Evolutionary conservation across 192 early-diverging fungal genomes (phyloP).

Genomic region (Dissophora globulifera): DNA sequence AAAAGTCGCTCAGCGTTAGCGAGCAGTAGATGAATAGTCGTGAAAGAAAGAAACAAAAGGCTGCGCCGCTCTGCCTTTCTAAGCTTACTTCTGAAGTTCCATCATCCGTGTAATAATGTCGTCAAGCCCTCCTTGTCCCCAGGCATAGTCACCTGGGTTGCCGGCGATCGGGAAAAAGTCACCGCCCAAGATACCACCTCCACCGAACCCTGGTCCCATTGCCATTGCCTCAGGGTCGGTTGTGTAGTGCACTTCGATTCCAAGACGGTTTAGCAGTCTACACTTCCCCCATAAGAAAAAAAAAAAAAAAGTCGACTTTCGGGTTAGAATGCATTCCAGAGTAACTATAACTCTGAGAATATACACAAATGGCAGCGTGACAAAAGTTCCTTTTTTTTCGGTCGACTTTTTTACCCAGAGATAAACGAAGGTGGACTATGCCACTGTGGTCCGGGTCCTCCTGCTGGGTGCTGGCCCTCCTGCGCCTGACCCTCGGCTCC

Average conservation of each 20-base stretch:
- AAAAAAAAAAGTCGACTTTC: too few relatives aligned
- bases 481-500: too few relatives aligned
- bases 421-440: conserved; percentile 27
- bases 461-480: not conserved
- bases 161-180: conserved; percentile 46
- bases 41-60: not conserved
- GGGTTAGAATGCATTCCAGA: too few relatives aligned
- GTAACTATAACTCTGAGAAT: too few relatives aligned
- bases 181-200: conserved; percentile 6
- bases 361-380: too few relatives aligned
- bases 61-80: not conserved
- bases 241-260: conserved; percentile 32
- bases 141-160: conserved; percentile 86
- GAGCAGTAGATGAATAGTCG: conserved; percentile 14
- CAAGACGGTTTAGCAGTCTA: conserved; percentile 29
- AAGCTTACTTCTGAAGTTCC: conserved; percentile 76
- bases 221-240: conserved; percentile 27
- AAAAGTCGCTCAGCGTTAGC: too few relatives aligned
- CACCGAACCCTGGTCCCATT: conserved; percentile 19
- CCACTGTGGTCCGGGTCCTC: conserved; percentile 12
- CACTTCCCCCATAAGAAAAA: too few relatives aligned
- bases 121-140: conserved; percentile 84
- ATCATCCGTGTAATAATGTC: conserved; percentile 89
- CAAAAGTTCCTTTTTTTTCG: too few relatives aligned
- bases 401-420: too few relatives aligned